phyloP scores from a whole-genome alignment of 2,329 filamentous ascomycete genomes.

The Scytalidium lignicola region DNA sequence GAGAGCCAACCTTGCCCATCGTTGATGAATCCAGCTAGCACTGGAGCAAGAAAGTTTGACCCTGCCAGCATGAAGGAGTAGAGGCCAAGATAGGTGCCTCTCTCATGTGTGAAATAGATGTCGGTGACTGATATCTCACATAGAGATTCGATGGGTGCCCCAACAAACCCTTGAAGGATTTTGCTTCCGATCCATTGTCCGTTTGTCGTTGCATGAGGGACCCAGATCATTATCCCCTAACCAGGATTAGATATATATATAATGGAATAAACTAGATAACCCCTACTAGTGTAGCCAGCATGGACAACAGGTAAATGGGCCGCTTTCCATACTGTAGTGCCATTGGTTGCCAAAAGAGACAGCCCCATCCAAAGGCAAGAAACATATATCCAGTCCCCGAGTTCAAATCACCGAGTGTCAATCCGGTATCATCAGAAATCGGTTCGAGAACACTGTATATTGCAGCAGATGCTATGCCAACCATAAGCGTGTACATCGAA shows the following conservation, averaged over 20 bases:
- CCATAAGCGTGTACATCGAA: conserved; percentile 40
- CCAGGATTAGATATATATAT: not conserved
- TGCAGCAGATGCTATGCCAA: conserved; percentile 42
- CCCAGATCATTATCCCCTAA: conserved; percentile 32
- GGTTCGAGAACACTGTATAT: conserved; percentile 46
- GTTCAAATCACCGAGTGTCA: conserved; percentile 39
- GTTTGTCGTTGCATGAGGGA: conserved; percentile 16
- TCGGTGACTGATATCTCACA: conserved; percentile 22
- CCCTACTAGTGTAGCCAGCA: conserved; percentile 21
- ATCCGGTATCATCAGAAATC: conserved; percentile 40
- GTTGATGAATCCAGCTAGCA: conserved; percentile 45
- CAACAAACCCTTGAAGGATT: conserved; percentile 9
- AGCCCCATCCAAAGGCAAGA: conserved; percentile 45
- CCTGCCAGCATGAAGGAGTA: conserved; percentile 39
- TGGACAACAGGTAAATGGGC: conserved; percentile 37
- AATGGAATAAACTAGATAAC: not conserved
- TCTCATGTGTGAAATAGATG: conserved; percentile 36
- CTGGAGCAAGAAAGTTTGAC: conserved; percentile 40
- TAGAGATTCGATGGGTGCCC: conserved; percentile 12
- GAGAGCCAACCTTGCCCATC: conserved; percentile 31
- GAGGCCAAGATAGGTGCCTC: conserved; percentile 32
- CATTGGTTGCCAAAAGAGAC: conserved; percentile 47
- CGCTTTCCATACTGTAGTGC: conserved; percentile 47
- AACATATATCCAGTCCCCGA: conserved; percentile 49
- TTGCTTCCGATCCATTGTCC: conserved; percentile 12